Evolutionary conservation across 1,284 basidiomycete species (phyloP).

Genomic region (Ustilago curta): DNA sequence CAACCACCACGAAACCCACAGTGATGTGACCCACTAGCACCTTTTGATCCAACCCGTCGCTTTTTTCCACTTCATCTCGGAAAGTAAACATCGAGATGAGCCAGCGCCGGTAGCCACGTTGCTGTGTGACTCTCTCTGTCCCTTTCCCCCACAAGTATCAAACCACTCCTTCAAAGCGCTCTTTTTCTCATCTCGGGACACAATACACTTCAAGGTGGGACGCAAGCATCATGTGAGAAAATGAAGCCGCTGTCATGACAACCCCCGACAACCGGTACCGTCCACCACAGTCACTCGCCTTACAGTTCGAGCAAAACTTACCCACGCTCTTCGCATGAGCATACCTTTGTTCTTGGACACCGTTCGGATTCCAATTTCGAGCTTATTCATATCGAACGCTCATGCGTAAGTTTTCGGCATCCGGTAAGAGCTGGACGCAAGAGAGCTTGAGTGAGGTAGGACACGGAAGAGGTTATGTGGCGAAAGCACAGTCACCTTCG

Average conservation of each 20-base stretch:
- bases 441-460: neutral
- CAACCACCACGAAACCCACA: neutral
- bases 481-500: neutral
- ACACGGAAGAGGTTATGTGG: neutral
- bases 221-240: neutral
- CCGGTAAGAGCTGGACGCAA: slow-evolving; percentile 4
- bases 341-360: slow-evolving; percentile 5
- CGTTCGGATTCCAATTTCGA: slow-evolving; percentile 20
- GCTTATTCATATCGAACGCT: slow-evolving; percentile 17
- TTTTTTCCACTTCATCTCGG: neutral
- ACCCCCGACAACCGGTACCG: slow-evolving; percentile 4
- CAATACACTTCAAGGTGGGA: slow-evolving; percentile 4
- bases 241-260: slow-evolving; percentile 8
- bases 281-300: neutral
- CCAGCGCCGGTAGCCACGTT: slow-evolving; percentile 3
- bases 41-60: neutral
- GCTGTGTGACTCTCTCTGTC: neutral
- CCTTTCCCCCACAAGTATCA: neutral
- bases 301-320: neutral
- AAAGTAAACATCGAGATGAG: neutral
- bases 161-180: neutral
- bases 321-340: slow-evolving; percentile 2
- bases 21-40: no score
- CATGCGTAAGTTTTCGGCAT: slow-evolving; percentile 13
- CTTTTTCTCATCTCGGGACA: slow-evolving; percentile 5